These are phyloP conservation scores for Babesia ovata DNA, from an alignment of 169 alveolate genomes.

Conservation along the genomic window DNA sequence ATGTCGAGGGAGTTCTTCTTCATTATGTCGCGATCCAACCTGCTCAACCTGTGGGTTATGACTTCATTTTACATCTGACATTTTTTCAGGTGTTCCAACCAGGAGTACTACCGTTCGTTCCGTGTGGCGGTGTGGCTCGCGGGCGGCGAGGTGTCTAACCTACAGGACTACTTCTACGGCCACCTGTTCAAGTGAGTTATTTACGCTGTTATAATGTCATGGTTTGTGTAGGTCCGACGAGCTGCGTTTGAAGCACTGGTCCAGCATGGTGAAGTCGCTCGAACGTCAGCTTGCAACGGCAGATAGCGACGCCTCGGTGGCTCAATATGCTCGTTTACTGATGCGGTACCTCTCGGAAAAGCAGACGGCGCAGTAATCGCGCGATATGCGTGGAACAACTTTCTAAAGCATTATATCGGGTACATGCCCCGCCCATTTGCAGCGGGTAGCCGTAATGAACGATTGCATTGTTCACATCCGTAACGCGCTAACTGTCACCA, in stretches of 20 bases:
- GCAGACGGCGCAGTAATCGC: background rate
- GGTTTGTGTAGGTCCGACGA: conserved; percentile 42
- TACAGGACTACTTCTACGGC: conserved; percentile 63
- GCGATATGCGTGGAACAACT: background rate
- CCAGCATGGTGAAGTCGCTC: conserved; percentile 49
- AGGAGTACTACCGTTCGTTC: conserved; percentile 52
- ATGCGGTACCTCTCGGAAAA: conserved; percentile 22
- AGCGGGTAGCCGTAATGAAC: no score
- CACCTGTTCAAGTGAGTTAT: conserved; percentile 63
- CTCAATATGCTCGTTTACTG: conserved; percentile 38
- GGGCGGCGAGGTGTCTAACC: conserved; percentile 51
- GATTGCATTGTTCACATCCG: no score
- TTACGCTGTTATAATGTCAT: background rate
- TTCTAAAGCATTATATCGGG: no score
- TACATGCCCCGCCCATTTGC: no score
- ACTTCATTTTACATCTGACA: background rate
- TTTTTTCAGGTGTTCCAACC: conserved; percentile 48
- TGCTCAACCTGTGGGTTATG: conserved; percentile 42
- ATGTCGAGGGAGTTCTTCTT: conserved; percentile 39
- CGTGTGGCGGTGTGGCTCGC: conserved; percentile 58
- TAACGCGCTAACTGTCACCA: no score
- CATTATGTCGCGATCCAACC: conserved; percentile 42
- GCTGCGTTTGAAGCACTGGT: conserved; percentile 51
- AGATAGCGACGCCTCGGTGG: conserved; percentile 40
- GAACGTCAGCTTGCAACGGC: conserved; percentile 44